Evolutionary conservation across 306 rosid species (phyloP), one percentile per base, ranked within the genome.

Genomic region (Ormosia semicastrata): DNA sequence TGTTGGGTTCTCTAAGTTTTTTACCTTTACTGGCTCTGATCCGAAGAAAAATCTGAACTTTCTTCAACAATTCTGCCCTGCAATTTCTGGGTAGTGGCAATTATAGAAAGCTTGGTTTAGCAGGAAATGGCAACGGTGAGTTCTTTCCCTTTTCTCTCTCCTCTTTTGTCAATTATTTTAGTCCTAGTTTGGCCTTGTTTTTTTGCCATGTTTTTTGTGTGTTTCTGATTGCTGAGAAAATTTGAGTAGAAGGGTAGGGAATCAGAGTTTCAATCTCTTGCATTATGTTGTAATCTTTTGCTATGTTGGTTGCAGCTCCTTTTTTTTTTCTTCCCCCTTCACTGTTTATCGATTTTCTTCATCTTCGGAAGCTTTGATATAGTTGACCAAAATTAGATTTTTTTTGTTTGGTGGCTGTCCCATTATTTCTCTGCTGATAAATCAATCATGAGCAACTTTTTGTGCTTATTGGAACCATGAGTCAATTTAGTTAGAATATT

Each of bases 81-180:
- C 59, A 47, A 41, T 56, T 77, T 83, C 59, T 49, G 62, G 76
- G 81, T 77, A 47, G 53, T 47, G 53, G 4, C 12, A 11, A 29
- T 70, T 68, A 66, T 81, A 86, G 80, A 81, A 73, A 81, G 80
- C 78, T 85, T 73, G 78, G 76, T 64, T 81, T 81, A 30, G 77
- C 86, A 74, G 75, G 71, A 89, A 86, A 91, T 93, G 97, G 93
- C 93, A 13, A 47, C 53, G 53, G 97, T 93, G 86, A 90, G 94
- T 83, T 34, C 41, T 47, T 47, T 11, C n/a, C 11, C 8, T 40
- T 40, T 1, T 1, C n/a, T 12, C 17, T 73, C 1, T 0, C 15
- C 30, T 33, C 15, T 66, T 63, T 36, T 46, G 8, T 7, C 13
- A 50, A 68, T 14, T 78, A 0, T 76, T 57, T 56, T 44, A 44